A percentile compares a stretch with the other conserved stretches of the same genome.
These are phyloP conservation scores for Pinus taeda DNA, from an alignment of 75 land plant species.

Conservation along the genomic window DNA sequence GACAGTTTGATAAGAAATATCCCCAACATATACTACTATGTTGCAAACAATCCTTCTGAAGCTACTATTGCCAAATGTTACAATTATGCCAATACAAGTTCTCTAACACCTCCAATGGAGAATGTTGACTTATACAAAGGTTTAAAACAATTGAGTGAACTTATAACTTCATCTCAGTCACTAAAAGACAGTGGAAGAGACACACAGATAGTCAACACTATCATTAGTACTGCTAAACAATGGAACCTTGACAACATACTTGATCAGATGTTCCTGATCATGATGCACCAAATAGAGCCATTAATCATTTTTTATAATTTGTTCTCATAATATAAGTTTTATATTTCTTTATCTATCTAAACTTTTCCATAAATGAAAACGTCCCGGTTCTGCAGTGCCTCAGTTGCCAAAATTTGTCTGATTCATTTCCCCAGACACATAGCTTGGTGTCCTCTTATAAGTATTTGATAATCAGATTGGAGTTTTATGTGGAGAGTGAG, in stretches of 20 bases:
- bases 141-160: constrained; percentile 87
- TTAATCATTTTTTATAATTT: too few relatives aligned
- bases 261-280: too few relatives aligned
- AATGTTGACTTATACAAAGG: constrained; percentile 99
- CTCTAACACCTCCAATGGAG: constrained; percentile 96
- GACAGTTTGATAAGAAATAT: constrained; percentile 96
- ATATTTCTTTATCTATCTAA: too few relatives aligned
- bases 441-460: background rate
- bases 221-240: constrained; percentile 93
- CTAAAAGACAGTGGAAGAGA: constrained; percentile 95
- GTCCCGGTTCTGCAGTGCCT: background rate
- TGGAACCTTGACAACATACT: constrained; percentile 88
- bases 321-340: too few relatives aligned
- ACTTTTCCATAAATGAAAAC: background rate
- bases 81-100: constrained; percentile 98
- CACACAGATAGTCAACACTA: constrained; percentile 85
- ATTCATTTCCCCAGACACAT: background rate
- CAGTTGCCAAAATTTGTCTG: background rate
- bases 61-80: constrained; percentile 97
- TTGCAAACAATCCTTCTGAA: constrained; percentile 99
- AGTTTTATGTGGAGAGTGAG: background rate
- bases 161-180: constrained; percentile 94
- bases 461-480: background rate
- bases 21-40: constrained; percentile 96
- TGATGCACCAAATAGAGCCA: too few relatives aligned